These are phyloP conservation scores for Cyclotella choctawhatcheeana DNA, from an alignment of 108 stramenopile genomes.

Conservation along the genomic window DNA sequence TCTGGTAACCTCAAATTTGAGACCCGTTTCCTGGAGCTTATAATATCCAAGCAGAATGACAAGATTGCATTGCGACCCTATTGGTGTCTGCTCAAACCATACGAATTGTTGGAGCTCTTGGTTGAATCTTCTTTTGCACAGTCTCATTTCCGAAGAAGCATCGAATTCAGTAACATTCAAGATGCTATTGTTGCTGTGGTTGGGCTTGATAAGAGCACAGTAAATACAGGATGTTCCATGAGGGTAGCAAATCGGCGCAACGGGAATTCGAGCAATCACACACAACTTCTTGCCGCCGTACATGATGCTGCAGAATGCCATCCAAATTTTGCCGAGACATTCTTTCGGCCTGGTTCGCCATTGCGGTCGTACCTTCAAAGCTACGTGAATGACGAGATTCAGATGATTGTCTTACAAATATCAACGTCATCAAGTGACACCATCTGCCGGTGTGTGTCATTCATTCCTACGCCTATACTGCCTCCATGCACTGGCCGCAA, in stretches of 20 bases:
- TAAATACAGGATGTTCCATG: background rate
- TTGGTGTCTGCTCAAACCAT: background rate
- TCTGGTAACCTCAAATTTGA: background rate
- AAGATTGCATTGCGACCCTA: background rate
- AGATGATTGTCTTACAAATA: background rate
- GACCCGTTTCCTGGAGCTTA: background rate
- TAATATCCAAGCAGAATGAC: background rate
- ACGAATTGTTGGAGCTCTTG: background rate
- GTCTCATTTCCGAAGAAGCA: background rate
- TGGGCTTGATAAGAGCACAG: background rate
- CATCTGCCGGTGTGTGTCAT: background rate
- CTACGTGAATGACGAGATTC: background rate
- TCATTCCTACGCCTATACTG: too few species aligned
- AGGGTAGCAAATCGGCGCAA: background rate
- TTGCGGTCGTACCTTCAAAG: background rate
- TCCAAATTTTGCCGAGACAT: background rate
- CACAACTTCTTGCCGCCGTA: background rate
- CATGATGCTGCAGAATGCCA: background rate
- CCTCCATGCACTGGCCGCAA: background rate
- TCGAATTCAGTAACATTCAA: background rate
- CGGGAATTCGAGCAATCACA: background rate
- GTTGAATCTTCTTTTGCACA: background rate
- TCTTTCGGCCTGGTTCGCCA: background rate
- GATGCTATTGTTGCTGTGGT: background rate
- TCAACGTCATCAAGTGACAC: background rate